A percentile compares a stretch with the other conserved stretches of the same genome.
These are phyloP conservation scores for Funneliformis caledonium DNA, from an alignment of 371 early-diverging fungal genomes.

Conservation along the genomic window DNA sequence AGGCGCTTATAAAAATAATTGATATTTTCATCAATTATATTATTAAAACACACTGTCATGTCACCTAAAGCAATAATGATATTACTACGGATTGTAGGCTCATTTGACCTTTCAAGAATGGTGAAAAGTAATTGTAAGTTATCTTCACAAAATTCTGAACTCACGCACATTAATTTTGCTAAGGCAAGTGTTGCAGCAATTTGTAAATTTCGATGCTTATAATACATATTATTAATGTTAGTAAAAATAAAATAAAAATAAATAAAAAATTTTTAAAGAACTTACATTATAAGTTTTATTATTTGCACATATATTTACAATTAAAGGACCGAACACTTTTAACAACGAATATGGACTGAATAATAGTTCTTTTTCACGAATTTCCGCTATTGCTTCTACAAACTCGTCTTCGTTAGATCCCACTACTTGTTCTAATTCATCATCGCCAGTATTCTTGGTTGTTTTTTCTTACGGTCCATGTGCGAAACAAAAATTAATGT, in stretches of 20 bases:
- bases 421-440: conserved; percentile 88
- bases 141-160: conserved; percentile 88
- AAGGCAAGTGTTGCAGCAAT: conserved; percentile 84
- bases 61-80: conserved; percentile 96
- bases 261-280: neutral
- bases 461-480: conserved; percentile 3
- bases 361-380: conserved; percentile 91
- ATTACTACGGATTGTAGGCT: conserved; percentile 83
- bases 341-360: conserved; percentile 80
- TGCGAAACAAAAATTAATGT: neutral
- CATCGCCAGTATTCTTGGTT: conserved; percentile 52
- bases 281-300: conserved; percentile 80
- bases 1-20: conserved; percentile 90
- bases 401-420: conserved; percentile 96
- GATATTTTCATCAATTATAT: conserved; percentile 93
- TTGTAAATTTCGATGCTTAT: conserved; percentile 79
- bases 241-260: neutral
- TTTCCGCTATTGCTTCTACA: conserved; percentile 79
- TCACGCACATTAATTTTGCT: conserved; percentile 96
- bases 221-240: conserved; percentile 4
- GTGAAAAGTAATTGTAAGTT: conserved; percentile 91
- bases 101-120: conserved; percentile 81
- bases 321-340: conserved; percentile 78
- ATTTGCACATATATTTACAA: conserved; percentile 80
- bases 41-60: conserved; percentile 93